phyloP scores from a whole-genome alignment of 2,329 filamentous ascomycete species.

The Zasmidium angulare region DNA sequence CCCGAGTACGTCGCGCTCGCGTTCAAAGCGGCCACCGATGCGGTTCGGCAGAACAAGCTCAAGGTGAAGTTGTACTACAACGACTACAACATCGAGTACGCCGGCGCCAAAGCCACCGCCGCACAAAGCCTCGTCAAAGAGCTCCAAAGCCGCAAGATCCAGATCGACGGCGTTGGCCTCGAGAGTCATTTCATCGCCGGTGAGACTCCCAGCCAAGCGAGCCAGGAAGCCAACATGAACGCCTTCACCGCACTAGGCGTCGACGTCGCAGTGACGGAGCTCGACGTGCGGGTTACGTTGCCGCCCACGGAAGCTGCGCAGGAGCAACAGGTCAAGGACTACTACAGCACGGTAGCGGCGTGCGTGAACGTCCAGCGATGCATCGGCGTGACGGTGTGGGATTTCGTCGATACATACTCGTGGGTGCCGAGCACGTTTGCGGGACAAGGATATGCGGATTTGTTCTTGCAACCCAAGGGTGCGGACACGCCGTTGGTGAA shows the following conservation, averaged over 20 bases:
- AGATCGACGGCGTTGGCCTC: constrained; percentile 46
- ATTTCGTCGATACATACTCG: constrained; percentile 42
- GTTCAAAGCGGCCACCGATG: constrained; percentile 27
- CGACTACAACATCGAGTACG: constrained; percentile 33
- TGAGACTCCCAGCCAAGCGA: constrained; percentile 17
- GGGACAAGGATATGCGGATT: constrained; percentile 38
- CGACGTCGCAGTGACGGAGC: constrained; percentile 63
- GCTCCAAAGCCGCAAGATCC: constrained; percentile 28
- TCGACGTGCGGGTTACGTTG: constrained; percentile 55
- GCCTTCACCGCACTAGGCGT: constrained; percentile 53
- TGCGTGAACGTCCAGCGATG: constrained; percentile 40
- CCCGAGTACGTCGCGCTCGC: constrained; percentile 30
- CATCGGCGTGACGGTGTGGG: constrained; percentile 53
- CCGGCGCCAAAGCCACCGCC: constrained; percentile 24
- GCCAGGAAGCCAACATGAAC: constrained; percentile 47
- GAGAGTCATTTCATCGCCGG: constrained; percentile 51
- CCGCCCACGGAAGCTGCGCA: constrained; percentile 29
- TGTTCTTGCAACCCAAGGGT: constrained; percentile 33
- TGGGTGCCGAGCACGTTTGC: constrained; percentile 43
- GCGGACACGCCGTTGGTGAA: constrained; percentile 48
- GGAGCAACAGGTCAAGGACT: constrained; percentile 49
- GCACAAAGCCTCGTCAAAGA: constrained; percentile 27
- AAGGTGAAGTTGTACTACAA: constrained; percentile 32
- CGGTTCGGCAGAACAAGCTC: constrained; percentile 15
- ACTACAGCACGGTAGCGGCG: constrained; percentile 36